Percentiles rank a stretch among this genome's conserved stretches.
Evolutionary conservation across 108 stramenopile genomes (phyloP).

Genomic region (Fragilaria crotonensis): DNA sequence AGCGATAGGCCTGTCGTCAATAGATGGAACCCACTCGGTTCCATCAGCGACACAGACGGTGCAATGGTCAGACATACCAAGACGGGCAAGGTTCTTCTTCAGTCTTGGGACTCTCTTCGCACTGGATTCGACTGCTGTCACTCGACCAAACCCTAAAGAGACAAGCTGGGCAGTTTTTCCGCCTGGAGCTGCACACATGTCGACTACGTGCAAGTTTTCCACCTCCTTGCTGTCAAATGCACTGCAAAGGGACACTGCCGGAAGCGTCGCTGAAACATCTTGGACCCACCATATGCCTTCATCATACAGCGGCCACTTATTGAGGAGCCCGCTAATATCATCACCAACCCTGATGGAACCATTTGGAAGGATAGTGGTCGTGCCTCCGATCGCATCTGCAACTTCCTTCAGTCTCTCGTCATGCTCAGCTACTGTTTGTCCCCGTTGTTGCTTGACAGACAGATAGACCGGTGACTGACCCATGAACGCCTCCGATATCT

Average conservation of each 20-base stretch:
- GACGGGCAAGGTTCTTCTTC: constrained; percentile 48
- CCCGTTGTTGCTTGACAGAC: constrained; percentile 33
- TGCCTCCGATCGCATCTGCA: constrained; percentile 16
- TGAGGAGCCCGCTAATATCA: constrained; percentile 29
- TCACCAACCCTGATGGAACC: constrained; percentile 48
- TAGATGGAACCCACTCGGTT: constrained; percentile 48
- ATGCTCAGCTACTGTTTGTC: constrained; percentile 5
- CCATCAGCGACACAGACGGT: constrained; percentile 58
- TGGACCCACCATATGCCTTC: constrained; percentile 84
- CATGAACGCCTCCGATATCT: constrained; percentile 54
- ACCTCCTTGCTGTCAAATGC: constrained; percentile 17
- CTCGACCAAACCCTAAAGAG: constrained; percentile 65
- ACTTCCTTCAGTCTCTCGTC: constrained; percentile 10
- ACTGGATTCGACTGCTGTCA: constrained; percentile 68
- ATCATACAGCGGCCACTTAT: constrained; percentile 56
- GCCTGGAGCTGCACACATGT: constrained; percentile 96
- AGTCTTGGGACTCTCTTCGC: constrained; percentile 33
- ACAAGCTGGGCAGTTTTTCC: constrained; percentile 93
- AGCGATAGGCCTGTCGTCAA: constrained; percentile 5
- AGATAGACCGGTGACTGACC: constrained; percentile 42
- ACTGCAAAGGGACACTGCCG: constrained; percentile 52
- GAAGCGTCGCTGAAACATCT: constrained; percentile 67
- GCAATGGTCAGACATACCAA: constrained; percentile 33
- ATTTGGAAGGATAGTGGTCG: constrained; percentile 47
- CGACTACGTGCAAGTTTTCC: constrained; percentile 62